Percentiles rank a stretch among this genome's conserved stretches.
These are phyloP conservation scores for Coniochaeta sp. DNA, from an alignment of 2,329 filamentous ascomycete genomes.

Conservation along the genomic window DNA sequence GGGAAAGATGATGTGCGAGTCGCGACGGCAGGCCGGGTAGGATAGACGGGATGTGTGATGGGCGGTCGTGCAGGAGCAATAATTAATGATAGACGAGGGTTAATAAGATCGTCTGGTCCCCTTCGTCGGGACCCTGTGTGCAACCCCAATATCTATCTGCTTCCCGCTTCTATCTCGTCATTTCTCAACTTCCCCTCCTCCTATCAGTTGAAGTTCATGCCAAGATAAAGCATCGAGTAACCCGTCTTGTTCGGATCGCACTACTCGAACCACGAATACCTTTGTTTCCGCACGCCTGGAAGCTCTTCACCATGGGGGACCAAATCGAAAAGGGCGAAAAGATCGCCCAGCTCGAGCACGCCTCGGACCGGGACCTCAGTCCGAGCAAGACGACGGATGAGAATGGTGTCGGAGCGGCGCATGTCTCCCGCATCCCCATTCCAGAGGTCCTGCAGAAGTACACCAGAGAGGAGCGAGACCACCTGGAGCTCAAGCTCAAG, in stretches of 20 bases:
- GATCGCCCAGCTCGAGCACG: constrained; percentile 2
- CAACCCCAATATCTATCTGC: not conserved
- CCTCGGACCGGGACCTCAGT: not conserved
- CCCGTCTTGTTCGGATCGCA: too few species aligned
- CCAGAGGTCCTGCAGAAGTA: constrained; percentile 27
- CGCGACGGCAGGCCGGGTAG: not conserved
- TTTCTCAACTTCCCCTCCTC: not conserved
- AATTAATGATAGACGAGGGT: too few species aligned
- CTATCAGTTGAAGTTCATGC: not conserved
- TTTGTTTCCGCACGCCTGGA: too few species aligned
- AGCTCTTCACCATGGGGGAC: not conserved
- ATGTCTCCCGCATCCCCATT: not conserved
- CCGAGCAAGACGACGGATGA: not conserved
- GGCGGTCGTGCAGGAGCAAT: too few species aligned
- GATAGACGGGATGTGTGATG: not conserved
- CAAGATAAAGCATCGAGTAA: too few species aligned
- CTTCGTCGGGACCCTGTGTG: not conserved
- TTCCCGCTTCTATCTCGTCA: too few species aligned
- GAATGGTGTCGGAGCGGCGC: not conserved
- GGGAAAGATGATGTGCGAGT: too few species aligned
- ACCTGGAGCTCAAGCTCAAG: constrained; percentile 39
- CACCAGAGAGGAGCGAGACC: constrained; percentile 35
- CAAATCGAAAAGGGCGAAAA: not conserved
- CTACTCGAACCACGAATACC: too few species aligned
- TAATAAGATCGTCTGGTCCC: not conserved